Evolutionary conservation across 225 moss, liverwort and hornwort genomes (phyloP).

Genomic region (Climacium dendroides): DNA sequence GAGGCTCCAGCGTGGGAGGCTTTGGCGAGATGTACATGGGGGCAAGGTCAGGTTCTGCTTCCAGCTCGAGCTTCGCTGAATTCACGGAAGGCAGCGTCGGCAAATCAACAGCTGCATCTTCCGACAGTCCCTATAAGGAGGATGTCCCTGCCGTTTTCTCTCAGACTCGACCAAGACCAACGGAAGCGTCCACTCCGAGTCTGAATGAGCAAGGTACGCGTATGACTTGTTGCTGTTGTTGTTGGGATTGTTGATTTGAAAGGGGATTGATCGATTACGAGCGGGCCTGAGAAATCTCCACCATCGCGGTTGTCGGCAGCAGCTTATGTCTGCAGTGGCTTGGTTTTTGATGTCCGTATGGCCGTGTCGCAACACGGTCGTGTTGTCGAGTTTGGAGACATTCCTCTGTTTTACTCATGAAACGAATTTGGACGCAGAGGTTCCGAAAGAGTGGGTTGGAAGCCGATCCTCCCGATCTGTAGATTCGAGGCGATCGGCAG

Average conservation of each 20-base stretch:
- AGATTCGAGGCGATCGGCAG: slow-evolving; percentile 10
- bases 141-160: slow-evolving; percentile 36
- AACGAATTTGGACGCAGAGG: neutral
- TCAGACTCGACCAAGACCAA: slow-evolving; percentile 12
- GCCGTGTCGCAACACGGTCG: neutral
- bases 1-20: slow-evolving; percentile 27
- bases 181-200: neutral
- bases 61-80: slow-evolving; percentile 54
- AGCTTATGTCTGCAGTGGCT: neutral
- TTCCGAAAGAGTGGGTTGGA: neutral
- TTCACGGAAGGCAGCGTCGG: slow-evolving; percentile 25
- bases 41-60: slow-evolving; percentile 10
- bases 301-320: neutral
- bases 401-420: neutral
- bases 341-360: neutral
- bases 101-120: slow-evolving; percentile 6
- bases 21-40: slow-evolving; percentile 24
- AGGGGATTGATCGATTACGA: neutral
- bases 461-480: slow-evolving; percentile 8
- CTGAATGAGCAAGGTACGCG: slow-evolving; percentile 10
- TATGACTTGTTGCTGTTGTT: neutral
- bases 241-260: neutral
- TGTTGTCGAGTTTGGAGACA: neutral
- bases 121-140: slow-evolving; percentile 19
- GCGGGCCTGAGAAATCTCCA: neutral